phyloP scores from a whole-genome alignment of 169 alveolate species.

The Plasmodium gaboni region DNA sequence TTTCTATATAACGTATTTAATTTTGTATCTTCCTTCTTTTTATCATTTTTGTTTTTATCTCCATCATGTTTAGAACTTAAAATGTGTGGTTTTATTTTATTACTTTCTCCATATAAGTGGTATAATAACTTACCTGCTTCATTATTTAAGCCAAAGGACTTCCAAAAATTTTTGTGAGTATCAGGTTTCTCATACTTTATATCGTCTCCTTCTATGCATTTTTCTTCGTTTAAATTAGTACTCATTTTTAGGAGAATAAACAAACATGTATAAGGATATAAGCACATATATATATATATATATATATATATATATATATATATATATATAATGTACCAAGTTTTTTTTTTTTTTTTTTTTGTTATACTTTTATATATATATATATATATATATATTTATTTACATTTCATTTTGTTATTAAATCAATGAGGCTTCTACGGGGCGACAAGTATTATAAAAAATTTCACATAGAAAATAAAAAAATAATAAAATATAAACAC shows the following conservation, averaged over 20 bases:
- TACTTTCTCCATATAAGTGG: slow-evolving; percentile 50
- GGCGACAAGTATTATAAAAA: too few species aligned
- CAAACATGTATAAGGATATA: too few species aligned
- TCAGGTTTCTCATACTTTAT: slow-evolving; percentile 64
- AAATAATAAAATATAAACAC: too few species aligned
- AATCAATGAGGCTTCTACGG: too few species aligned
- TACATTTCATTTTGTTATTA: too few species aligned
- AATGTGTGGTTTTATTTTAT: slow-evolving; percentile 50
- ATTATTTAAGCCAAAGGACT: slow-evolving; percentile 59
- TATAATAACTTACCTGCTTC: slow-evolving; percentile 74
- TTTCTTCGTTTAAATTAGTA: slow-evolving; percentile 3
- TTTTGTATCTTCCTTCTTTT: neutral
- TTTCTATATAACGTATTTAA: neutral
- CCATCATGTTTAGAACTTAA: slow-evolving; percentile 5
- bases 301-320: too few species aligned
- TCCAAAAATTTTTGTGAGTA: slow-evolving; percentile 73
- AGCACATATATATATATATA: too few species aligned
- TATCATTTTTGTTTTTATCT: slow-evolving; percentile 20
- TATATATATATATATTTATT: too few species aligned
- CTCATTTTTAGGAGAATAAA: neutral
- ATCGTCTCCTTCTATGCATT: slow-evolving; percentile 7
- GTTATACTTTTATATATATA: too few species aligned
- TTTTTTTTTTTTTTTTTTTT: too few species aligned
- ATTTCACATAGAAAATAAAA: too few species aligned
- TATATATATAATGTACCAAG: too few species aligned